A percentile compares a stretch with the other conserved stretches of the same genome.
These are phyloP conservation scores for Cucurbitaria berberidis DNA, from an alignment of 2,329 filamentous ascomycete genomes.

Conservation along the genomic window DNA sequence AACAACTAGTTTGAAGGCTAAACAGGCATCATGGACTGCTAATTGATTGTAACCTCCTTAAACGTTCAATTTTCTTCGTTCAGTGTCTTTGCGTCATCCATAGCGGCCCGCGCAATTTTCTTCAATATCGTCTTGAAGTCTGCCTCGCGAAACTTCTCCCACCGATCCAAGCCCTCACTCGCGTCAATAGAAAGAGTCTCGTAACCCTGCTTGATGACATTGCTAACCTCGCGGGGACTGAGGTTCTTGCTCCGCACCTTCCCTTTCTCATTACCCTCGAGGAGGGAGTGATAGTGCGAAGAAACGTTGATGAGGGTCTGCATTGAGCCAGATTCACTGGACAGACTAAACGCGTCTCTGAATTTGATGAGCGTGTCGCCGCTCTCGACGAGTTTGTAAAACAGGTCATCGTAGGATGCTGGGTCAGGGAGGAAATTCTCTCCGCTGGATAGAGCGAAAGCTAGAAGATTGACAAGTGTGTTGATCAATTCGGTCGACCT, in stretches of 20 bases:
- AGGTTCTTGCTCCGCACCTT: constrained; percentile 67
- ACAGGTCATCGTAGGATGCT: constrained; percentile 90
- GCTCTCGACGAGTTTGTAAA: constrained; percentile 96
- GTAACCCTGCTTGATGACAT: constrained; percentile 95
- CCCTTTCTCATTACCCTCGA: constrained; percentile 64
- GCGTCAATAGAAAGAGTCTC: constrained; percentile 92
- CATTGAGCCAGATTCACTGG: constrained; percentile 64
- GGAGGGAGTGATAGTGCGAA: constrained; percentile 83
- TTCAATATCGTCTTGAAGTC: constrained; percentile 86
- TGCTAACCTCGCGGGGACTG: constrained; percentile 82
- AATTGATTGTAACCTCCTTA: neutral
- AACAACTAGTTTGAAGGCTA: no score
- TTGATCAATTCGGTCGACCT: constrained; percentile 77
- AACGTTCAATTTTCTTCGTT: constrained; percentile 37
- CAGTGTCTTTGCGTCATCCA: constrained; percentile 68
- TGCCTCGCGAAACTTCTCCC: constrained; percentile 85
- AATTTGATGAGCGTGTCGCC: constrained; percentile 84
- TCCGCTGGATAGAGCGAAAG: constrained; percentile 81
- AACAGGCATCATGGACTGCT: neutral
- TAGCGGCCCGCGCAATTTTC: constrained; percentile 80
- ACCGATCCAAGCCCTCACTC: constrained; percentile 82
- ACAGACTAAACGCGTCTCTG: constrained; percentile 71
- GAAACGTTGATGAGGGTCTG: constrained; percentile 83
- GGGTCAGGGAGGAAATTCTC: constrained; percentile 90
- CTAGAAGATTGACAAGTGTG: constrained; percentile 80